A percentile compares a stretch with the other conserved stretches of the same genome.
Evolutionary conservation across 805 yeast genomes (phyloP).

Genomic region (Yamadazyma endophytica): DNA sequence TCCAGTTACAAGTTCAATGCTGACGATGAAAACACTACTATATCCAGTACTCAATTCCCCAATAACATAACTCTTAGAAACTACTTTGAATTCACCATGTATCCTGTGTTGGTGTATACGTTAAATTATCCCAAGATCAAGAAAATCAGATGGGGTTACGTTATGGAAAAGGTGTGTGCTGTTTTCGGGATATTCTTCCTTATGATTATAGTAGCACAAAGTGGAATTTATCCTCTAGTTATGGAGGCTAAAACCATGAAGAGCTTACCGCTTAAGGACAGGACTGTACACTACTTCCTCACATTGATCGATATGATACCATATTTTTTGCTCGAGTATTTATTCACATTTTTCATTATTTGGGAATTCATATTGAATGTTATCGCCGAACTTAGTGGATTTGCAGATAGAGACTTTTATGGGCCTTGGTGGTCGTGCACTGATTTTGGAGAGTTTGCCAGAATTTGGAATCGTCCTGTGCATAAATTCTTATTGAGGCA

Average conservation of each 20-base stretch:
- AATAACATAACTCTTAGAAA: conserved; percentile 58
- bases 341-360: conserved; percentile 79
- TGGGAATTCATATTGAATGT: conserved; percentile 94
- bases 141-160: conserved; percentile 63
- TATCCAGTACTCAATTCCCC: conserved; percentile 52
- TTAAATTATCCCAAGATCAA: conserved; percentile 76
- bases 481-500: conserved; percentile 86
- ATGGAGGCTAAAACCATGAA: conserved; percentile 54
- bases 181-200: conserved; percentile 81
- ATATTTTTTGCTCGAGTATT: conserved; percentile 69
- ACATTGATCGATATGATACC: conserved; percentile 72
- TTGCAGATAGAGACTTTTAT: conserved; percentile 89
- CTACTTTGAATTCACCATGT: conserved; percentile 78
- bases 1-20: conserved; percentile 19
- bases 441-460: conserved; percentile 88
- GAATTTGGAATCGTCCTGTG: conserved; percentile 94
- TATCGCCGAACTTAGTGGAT: conserved; percentile 81
- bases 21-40: conserved; percentile 9
- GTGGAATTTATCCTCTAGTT: conserved; percentile 70
- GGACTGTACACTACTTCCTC: conserved; percentile 48
- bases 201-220: conserved; percentile 78
- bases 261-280: conserved; percentile 41
- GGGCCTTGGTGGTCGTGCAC: conserved; percentile 98
- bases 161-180: conserved; percentile 67
- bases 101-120: conserved; percentile 84